Evolutionary conservation across 2,329 filamentous ascomycete genomes (phyloP), one percentile per base, ranked within the genome.

Genomic region (Diplodia scrobiculata): DNA sequence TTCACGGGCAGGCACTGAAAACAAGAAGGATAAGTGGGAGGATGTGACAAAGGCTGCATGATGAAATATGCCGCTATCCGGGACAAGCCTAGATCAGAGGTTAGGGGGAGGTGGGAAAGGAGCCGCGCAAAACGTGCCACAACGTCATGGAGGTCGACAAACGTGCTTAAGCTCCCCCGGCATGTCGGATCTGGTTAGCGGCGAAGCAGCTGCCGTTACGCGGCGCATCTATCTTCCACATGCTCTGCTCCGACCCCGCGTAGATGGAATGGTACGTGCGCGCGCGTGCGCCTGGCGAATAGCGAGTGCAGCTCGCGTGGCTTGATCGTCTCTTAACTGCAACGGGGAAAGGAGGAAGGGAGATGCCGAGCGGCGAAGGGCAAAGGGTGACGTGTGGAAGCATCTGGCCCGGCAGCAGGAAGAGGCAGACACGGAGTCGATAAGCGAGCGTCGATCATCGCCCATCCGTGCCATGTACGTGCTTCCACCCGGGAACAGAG

Each of bases 361-460:
- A 36, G 45, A 21, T 59, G 55, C 55, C 55, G 21, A 50, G n/a
- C 41, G 36, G 27, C 48, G 29, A 47, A 21, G 48, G 58, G 19
- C 9, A 29, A 50, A 25, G 45, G 48, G 38, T 38, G n/a, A 41
- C n/a, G 14, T 60, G 32, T 47, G 25, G 53, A 58, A 62, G 32
- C 19, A 50, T 36, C 45, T 50, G 58, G 17, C 27, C 58, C 38
- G 38, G 54, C 3, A 58, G 14, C 52, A 36, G 41, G 58, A n/a
- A 32, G 41, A 45, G n/a, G n/a, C 14, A n/a, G 29, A 21, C 55
- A 32, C 25, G 38, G 58, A 21, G 58, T 25, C 27, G 58, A 62
- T 62, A 62, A 62, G 58, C 41, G 58, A 62, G 19, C 11, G 45
- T 36, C 58, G 45, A 62, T 62, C 58, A 36, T 13, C 29, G 58